Conservation (phyloP, 2,329 filamentous ascomycete species). For the Nannizzia gypsea region DNA sequence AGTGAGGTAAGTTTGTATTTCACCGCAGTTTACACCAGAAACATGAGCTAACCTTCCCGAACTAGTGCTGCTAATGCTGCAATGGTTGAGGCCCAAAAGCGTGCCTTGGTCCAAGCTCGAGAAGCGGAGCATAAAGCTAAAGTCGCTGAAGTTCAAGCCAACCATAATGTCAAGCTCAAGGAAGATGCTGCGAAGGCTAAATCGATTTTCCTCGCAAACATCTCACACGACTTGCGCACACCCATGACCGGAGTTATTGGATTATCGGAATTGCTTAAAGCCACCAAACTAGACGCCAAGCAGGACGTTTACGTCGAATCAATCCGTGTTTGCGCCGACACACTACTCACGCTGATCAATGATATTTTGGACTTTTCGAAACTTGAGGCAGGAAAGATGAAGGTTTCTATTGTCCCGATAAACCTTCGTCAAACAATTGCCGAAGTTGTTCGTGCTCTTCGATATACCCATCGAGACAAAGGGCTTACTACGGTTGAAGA, state of each 20-base stretch:
- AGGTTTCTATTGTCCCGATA: conserved; percentile 73
- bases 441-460: conserved; percentile 51
- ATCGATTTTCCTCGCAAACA: conserved; percentile 94
- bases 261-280: conserved; percentile 51
- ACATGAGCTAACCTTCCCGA: background rate
- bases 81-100: conserved; percentile 55
- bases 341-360: conserved; percentile 75
- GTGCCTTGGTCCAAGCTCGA: conserved; percentile 49
- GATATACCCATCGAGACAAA: conserved; percentile 51
- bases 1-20: conserved; percentile 31
- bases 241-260: conserved; percentile 91
- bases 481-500: conserved; percentile 52
- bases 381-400: conserved; percentile 74
- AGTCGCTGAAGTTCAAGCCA: conserved; percentile 51
- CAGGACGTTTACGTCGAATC: conserved; percentile 53
- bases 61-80: conserved; percentile 47
- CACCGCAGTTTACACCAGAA: background rate
- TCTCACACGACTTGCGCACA: conserved; percentile 77
- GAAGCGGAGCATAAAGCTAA: conserved; percentile 55
- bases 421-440: conserved; percentile 57
- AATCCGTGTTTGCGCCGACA: conserved; percentile 57
- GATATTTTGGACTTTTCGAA: conserved; percentile 87
- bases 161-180: conserved; percentile 53
- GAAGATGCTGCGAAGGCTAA: conserved; percentile 62
- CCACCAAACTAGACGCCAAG: conserved; percentile 44